These are phyloP conservation scores for Suillus discolor DNA, from an alignment of 768 basidiomycete genomes.

Conservation along the genomic window DNA sequence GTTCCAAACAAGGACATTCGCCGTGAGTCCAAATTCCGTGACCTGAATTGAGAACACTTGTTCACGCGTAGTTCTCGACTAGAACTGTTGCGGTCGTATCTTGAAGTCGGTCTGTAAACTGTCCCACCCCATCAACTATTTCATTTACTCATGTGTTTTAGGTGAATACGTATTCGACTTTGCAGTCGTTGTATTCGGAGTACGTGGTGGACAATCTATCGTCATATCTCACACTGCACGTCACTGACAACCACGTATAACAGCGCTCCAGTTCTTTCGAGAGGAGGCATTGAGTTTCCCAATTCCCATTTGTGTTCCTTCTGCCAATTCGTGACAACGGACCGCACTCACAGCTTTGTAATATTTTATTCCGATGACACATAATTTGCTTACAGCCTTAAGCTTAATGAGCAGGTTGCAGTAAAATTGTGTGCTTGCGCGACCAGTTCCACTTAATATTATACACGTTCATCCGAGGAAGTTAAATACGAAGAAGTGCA, in stretches of 20 bases:
- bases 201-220: constrained; percentile 31
- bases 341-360: constrained; percentile 7
- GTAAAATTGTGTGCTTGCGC: background rate
- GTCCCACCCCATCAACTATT: background rate
- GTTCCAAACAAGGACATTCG: constrained; percentile 90
- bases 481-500: constrained; percentile 99
- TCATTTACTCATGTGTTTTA: constrained; percentile 26
- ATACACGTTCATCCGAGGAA: constrained; percentile 75
- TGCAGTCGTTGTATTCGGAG: constrained; percentile 81
- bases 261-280: constrained; percentile 80
- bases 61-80: constrained; percentile 9
- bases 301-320: background rate
- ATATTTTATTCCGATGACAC: background rate
- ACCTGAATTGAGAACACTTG: background rate
- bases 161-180: constrained; percentile 90
- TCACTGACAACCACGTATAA: constrained; percentile 8
- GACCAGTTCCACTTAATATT: constrained; percentile 3
- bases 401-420: background rate
- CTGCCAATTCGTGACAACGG: constrained; percentile 6
- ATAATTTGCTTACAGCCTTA: background rate
- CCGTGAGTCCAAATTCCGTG: constrained; percentile 51
- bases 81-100: constrained; percentile 78
- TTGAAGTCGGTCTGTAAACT: constrained; percentile 69
- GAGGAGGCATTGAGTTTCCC: constrained; percentile 34
- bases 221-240: background rate